Evolutionary conservation across 257 asterid species (phyloP).

Genomic region (Prunella vulgaris): DNA sequence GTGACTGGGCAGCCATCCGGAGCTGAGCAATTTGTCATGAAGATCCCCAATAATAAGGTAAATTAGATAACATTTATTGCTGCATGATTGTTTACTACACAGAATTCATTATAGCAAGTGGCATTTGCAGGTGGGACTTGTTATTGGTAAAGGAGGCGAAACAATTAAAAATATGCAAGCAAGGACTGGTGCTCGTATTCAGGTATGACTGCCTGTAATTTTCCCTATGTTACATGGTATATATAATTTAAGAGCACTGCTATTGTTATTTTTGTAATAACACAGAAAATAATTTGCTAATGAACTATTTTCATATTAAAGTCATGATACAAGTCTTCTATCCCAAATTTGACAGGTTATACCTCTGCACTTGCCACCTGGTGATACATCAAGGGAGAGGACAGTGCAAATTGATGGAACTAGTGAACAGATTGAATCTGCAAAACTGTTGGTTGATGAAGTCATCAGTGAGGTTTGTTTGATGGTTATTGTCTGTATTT

Average conservation of each 20-base stretch:
- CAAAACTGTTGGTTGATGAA: slow-evolving; percentile 72
- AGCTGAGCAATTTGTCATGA: slow-evolving; percentile 59
- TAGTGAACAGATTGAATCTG: slow-evolving; percentile 83
- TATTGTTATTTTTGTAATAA: neutral
- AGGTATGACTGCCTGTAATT: slow-evolving; percentile 34
- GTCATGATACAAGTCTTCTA: neutral
- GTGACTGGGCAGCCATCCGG: slow-evolving; percentile 59
- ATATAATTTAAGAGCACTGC: neutral
- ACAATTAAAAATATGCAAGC: slow-evolving; percentile 92
- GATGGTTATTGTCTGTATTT: slow-evolving; percentile 16
- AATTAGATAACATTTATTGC: neutral
- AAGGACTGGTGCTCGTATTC: slow-evolving; percentile 82
- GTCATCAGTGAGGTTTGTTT: slow-evolving; percentile 88
- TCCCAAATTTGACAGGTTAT: slow-evolving; percentile 56
- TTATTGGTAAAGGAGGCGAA: slow-evolving; percentile 97
- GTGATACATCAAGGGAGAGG: slow-evolving; percentile 80
- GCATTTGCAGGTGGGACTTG: slow-evolving; percentile 80
- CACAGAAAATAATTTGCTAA: neutral
- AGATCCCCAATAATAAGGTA: slow-evolving; percentile 85
- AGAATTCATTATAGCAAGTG: neutral
- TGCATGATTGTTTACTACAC: neutral
- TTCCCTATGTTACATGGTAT: neutral
- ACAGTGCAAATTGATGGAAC: slow-evolving; percentile 90
- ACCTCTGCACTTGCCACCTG: slow-evolving; percentile 94
- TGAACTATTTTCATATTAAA: neutral